These are phyloP conservation scores for Coemansia sp. DNA, from an alignment of 192 early-diverging fungal species.

Conservation along the genomic window DNA sequence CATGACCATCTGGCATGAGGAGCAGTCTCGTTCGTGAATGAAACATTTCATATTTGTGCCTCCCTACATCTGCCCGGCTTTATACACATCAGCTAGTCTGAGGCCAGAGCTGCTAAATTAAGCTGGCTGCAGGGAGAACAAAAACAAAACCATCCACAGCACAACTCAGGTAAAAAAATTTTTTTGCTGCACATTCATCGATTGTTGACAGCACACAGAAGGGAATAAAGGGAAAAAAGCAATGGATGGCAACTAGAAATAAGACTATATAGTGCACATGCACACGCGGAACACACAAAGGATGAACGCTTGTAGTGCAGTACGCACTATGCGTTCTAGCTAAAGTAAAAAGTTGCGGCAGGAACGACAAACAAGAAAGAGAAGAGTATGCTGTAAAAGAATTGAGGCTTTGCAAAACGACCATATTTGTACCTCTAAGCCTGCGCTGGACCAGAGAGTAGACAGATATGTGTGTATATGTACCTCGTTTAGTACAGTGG, in stretches of 20 bases:
- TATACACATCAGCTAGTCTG: too few relatives aligned
- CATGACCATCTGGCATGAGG: not conserved
- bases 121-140: not conserved
- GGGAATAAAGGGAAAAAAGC: not conserved
- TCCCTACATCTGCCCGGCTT: not conserved
- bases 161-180: too few relatives aligned
- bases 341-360: not conserved
- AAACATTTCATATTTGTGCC: not conserved
- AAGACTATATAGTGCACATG: conserved; percentile 9
- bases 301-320: not conserved
- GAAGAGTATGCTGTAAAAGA: not conserved
- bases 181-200: too few relatives aligned
- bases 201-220: not conserved
- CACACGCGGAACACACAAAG: conserved; percentile 9
- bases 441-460: not conserved
- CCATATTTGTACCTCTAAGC: too few relatives aligned
- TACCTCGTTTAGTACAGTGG: not conserved
- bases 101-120: not conserved
- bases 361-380: not conserved
- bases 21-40: too few relatives aligned
- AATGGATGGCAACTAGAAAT: too few relatives aligned
- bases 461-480: not conserved
- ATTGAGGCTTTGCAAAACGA: conserved; percentile 1
- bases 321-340: not conserved
- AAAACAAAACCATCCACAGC: not conserved